These are phyloP conservation scores for Phytophthora litchii DNA, from an alignment of 352 stramenopile genomes.

Conservation along the genomic window DNA sequence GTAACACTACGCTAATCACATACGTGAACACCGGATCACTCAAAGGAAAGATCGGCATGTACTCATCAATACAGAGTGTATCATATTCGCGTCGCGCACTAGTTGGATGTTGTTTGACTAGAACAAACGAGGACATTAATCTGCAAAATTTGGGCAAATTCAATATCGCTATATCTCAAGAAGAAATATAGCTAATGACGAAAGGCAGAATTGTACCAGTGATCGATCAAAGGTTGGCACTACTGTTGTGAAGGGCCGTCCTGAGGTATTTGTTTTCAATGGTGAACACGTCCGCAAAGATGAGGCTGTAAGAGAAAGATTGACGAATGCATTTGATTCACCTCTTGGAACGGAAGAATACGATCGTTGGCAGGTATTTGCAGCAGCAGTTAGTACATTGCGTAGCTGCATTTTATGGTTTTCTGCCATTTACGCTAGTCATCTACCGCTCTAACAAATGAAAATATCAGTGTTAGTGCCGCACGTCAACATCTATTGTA, in stretches of 20 bases:
- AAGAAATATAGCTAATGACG: background rate
- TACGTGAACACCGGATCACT: too few relatives aligned
- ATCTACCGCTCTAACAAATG: too few relatives aligned
- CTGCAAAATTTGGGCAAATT: background rate
- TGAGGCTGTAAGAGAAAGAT: background rate
- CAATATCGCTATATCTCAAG: background rate
- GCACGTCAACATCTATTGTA: too few relatives aligned
- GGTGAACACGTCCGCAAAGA: background rate
- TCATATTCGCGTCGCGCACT: too few relatives aligned
- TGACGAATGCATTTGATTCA: background rate
- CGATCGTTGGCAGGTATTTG: background rate
- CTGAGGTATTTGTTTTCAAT: constrained; percentile 1
- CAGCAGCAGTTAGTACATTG: background rate
- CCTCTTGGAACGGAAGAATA: background rate
- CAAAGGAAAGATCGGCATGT: too few relatives aligned
- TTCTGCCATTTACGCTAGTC: too few relatives aligned
- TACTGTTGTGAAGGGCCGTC: constrained; percentile 2
- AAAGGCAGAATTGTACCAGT: background rate
- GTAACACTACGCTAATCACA: too few relatives aligned
- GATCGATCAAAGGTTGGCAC: background rate
- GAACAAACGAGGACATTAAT: background rate
- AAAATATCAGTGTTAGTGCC: too few relatives aligned
- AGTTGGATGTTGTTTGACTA: too few relatives aligned
- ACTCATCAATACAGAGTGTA: too few relatives aligned
- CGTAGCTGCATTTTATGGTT: background rate